Conservation (phyloP, 2,329 filamentous ascomycete species). For the Rasamsonia emersonii region DNA sequence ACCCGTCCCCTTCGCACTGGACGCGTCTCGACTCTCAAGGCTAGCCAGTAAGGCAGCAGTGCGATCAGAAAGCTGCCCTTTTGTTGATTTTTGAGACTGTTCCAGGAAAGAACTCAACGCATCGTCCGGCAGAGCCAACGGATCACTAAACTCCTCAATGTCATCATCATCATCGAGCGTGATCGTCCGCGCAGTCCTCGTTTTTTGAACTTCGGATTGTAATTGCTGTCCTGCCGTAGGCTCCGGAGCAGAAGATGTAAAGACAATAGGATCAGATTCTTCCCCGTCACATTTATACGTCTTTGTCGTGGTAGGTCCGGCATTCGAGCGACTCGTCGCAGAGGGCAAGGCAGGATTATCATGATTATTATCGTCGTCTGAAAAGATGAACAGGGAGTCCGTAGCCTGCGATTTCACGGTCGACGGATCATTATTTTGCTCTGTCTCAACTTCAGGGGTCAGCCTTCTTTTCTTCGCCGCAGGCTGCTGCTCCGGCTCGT, state of each 20-base stretch:
- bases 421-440: slow-evolving; percentile 1
- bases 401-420: background rate
- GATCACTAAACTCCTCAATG: slow-evolving; percentile 28
- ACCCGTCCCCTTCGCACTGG: slow-evolving; percentile 3
- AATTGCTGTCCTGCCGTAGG: slow-evolving; percentile 6
- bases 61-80: slow-evolving; percentile 26
- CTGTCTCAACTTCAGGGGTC: slow-evolving; percentile 1
- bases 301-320: slow-evolving; percentile 2
- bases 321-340: background rate
- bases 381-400: slow-evolving; percentile 6
- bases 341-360: slow-evolving; percentile 4
- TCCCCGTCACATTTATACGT: slow-evolving; percentile 13
- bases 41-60: slow-evolving; percentile 33
- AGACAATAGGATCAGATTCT: slow-evolving; percentile 34
- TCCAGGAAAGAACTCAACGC: slow-evolving; percentile 18
- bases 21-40: slow-evolving; percentile 14
- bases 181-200: slow-evolving; percentile 21
- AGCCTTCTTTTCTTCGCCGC: slow-evolving; percentile 2
- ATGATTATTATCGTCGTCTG: slow-evolving; percentile 7
- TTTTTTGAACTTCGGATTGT: slow-evolving; percentile 1
- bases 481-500: slow-evolving; percentile 3
- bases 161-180: slow-evolving; percentile 29
- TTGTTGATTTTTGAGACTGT: slow-evolving; percentile 11
- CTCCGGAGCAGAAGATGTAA: slow-evolving; percentile 33
- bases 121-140: slow-evolving; percentile 15